These are phyloP conservation scores for Aspergillus fumigatiaffinis DNA, from an alignment of 2,329 filamentous ascomycete genomes.

Conservation along the genomic window DNA sequence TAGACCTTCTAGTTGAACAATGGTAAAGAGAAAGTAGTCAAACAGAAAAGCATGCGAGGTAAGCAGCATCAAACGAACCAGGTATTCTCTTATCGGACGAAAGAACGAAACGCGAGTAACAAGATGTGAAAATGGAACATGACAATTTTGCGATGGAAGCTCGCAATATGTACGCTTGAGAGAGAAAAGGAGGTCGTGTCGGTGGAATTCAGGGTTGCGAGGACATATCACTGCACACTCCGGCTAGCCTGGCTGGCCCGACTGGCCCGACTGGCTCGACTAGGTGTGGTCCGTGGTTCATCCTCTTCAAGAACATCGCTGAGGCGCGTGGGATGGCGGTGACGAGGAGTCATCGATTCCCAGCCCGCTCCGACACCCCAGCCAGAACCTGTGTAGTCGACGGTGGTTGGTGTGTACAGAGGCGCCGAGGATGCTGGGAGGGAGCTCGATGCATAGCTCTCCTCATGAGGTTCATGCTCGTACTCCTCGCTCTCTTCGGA, in stretches of 20 bases:
- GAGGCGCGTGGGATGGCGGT: constrained; percentile 82
- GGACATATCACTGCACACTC: constrained; percentile 26
- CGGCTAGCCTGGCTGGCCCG: constrained; percentile 43
- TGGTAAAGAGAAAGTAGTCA: constrained; percentile 1
- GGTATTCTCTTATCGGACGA: constrained; percentile 3
- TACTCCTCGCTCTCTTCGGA: constrained; percentile 53
- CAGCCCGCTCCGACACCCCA: constrained; percentile 66
- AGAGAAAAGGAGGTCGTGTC: constrained; percentile 2
- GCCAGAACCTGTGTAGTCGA: constrained; percentile 64
- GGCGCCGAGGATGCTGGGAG: constrained; percentile 23
- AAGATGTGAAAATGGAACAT: constrained; percentile 1
- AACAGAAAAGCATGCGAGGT: background rate
- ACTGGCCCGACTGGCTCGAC: constrained; percentile 57
- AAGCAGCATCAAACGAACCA: background rate
- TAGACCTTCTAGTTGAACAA: constrained; percentile 1
- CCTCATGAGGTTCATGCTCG: constrained; percentile 46
- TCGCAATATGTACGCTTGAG: constrained; percentile 11
- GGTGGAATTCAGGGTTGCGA: background rate
- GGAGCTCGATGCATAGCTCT: constrained; percentile 36
- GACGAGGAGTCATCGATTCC: constrained; percentile 67
- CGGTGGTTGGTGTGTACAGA: constrained; percentile 32
- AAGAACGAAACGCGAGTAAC: constrained; percentile 3
- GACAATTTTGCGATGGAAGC: constrained; percentile 1
- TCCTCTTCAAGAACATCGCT: constrained; percentile 88
- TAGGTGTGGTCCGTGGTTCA: constrained; percentile 67